Conservation (phyloP, 2,329 filamentous ascomycete genomes). For the Venturia asperata region DNA sequence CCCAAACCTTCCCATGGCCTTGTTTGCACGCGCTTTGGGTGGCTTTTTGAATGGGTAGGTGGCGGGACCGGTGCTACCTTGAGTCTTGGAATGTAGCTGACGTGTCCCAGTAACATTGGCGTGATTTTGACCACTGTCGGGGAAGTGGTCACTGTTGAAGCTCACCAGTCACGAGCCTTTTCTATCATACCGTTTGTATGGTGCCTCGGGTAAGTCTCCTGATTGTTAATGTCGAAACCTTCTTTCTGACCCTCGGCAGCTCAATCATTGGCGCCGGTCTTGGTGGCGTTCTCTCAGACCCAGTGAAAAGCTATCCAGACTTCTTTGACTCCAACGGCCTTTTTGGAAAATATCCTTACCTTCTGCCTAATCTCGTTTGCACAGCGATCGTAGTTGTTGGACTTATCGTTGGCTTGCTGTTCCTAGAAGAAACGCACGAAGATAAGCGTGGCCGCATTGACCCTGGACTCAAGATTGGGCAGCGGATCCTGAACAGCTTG, state of each 20-base stretch:
- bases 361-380: slow-evolving; percentile 88
- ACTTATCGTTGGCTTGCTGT: slow-evolving; percentile 71
- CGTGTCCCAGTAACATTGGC: slow-evolving; percentile 67
- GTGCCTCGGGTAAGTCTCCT: slow-evolving; percentile 67
- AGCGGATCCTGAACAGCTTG: slow-evolving; percentile 50
- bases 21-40: slow-evolving; percentile 81
- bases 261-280: slow-evolving; percentile 90
- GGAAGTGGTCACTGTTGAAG: slow-evolving; percentile 85
- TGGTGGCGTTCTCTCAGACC: slow-evolving; percentile 81
- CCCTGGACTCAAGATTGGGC: slow-evolving; percentile 66
- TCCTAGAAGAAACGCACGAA: slow-evolving; percentile 89
- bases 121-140: slow-evolving; percentile 93
- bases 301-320: slow-evolving; percentile 71
- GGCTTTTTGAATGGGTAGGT: slow-evolving; percentile 85
- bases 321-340: slow-evolving; percentile 67
- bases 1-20: slow-evolving; percentile 69
- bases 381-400: slow-evolving; percentile 69
- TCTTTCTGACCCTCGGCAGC: slow-evolving; percentile 38
- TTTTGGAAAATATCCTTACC: slow-evolving; percentile 81
- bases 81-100: neutral
- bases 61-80: slow-evolving; percentile 21
- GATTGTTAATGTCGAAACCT: slow-evolving; percentile 20
- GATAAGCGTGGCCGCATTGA: slow-evolving; percentile 72
- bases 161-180: slow-evolving; percentile 90
- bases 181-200: slow-evolving; percentile 98